phyloP scores from a whole-genome alignment of 805 yeast genomes.

The Dipodascus geniculatus region DNA sequence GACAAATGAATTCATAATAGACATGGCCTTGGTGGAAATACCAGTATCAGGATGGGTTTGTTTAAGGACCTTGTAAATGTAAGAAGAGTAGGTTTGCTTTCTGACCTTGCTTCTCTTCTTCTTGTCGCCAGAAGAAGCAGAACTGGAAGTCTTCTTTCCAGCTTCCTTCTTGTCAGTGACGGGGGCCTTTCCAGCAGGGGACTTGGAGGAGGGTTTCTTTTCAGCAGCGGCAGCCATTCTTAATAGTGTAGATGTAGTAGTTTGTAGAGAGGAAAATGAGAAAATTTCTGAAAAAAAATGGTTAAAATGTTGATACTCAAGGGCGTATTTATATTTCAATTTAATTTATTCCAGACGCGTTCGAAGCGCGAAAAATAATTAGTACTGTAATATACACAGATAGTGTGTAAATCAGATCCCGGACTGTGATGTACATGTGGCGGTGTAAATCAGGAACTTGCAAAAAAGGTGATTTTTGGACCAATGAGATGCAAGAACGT shows the following conservation, averaged over 20 bases:
- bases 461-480: background rate
- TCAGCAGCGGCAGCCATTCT: conserved; percentile 41
- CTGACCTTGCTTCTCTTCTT: conserved; percentile 93
- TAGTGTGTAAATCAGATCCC: background rate
- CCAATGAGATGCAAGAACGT: background rate
- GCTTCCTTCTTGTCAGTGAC: conserved; percentile 80
- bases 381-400: background rate
- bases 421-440: background rate
- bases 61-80: conserved; percentile 95
- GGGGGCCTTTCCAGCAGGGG: conserved; percentile 90
- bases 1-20: conserved; percentile 96
- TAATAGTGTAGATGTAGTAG: background rate
- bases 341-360: background rate
- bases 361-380: background rate
- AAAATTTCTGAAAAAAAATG: conserved; percentile 9
- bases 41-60: conserved; percentile 99
- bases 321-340: background rate
- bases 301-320: conserved; percentile 4
- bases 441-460: conserved; percentile 1
- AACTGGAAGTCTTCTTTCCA: conserved; percentile 62
- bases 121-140: conserved; percentile 62
- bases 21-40: conserved; percentile 98
- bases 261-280: background rate
- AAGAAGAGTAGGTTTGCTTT: conserved; percentile 96
- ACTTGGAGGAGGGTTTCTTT: conserved; percentile 47